Evolutionary conservation across 306 rosid genomes (phyloP).

Genomic region (Boehmeria nivea): DNA sequence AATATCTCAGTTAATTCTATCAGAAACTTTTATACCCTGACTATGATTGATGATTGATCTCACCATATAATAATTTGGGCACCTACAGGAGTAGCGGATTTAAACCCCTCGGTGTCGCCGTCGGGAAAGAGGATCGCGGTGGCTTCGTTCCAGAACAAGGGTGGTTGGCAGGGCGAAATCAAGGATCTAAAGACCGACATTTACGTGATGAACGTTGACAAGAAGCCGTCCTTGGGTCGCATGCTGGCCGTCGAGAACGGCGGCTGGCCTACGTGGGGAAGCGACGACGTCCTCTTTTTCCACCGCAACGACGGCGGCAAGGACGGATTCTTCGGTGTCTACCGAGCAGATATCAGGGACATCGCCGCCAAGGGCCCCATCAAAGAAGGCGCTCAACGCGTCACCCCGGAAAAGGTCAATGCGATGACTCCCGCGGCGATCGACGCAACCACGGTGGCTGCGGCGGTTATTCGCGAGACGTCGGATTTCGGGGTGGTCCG

Average conservation of each 20-base stretch:
- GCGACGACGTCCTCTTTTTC: slow-evolving; percentile 7
- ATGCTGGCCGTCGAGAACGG: background rate
- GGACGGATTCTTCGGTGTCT: background rate
- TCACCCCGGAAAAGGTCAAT: background rate
- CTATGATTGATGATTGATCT: background rate
- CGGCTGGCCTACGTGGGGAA: slow-evolving; percentile 12
- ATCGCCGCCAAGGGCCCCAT: no score
- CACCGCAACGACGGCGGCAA: slow-evolving; percentile 5
- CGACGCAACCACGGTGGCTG: background rate
- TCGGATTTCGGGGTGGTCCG: background rate
- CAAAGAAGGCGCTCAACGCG: background rate
- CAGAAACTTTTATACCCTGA: no score
- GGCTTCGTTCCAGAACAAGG: slow-evolving; percentile 4
- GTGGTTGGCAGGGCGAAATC: slow-evolving; percentile 2
- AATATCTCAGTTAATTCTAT: no score
- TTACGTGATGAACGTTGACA: slow-evolving; percentile 3
- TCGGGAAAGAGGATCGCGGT: slow-evolving; percentile 7
- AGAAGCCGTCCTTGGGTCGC: background rate
- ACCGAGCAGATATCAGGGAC: background rate
- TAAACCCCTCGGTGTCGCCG: slow-evolving; percentile 10
- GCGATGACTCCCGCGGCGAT: slow-evolving; percentile 12
- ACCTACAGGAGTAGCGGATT: background rate
- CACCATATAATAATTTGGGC: background rate
- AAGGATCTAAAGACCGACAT: slow-evolving; percentile 5
- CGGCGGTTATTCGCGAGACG: background rate